Conservation (phyloP, 2,329 filamentous ascomycete species). For the Xylariaceae sp. region DNA sequence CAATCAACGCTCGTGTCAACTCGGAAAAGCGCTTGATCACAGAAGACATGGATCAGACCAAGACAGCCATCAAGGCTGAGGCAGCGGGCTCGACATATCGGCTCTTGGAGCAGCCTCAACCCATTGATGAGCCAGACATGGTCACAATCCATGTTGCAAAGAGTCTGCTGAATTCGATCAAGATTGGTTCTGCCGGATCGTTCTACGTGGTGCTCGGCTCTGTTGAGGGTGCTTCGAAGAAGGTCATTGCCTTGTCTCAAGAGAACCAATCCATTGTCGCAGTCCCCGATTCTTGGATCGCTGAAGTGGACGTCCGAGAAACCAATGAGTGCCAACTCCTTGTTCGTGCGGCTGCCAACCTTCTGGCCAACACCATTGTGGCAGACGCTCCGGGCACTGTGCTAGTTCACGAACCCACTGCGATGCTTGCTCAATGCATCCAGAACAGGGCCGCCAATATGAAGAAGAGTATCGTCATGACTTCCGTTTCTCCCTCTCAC, state of each 20-base stretch:
- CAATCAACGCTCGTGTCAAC: conserved; percentile 5
- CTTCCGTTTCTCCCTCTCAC: neutral
- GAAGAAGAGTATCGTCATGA: neutral
- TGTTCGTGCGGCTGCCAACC: conserved; percentile 4
- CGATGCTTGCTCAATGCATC: neutral
- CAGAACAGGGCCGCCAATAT: neutral
- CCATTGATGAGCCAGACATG: neutral
- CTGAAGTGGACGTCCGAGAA: conserved; percentile 5
- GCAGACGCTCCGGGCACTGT: conserved; percentile 4
- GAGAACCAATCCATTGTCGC: conserved; percentile 8
- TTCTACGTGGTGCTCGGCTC: conserved; percentile 6
- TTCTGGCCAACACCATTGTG: conserved; percentile 5
- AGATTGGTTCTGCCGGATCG: conserved; percentile 4
- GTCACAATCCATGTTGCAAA: conserved; percentile 6
- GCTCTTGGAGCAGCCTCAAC: neutral
- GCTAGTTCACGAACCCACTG: conserved; percentile 8
- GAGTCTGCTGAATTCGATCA: conserved; percentile 4
- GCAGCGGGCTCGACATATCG: neutral
- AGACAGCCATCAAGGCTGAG: neutral
- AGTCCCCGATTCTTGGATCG: conserved; percentile 4
- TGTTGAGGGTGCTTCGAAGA: conserved; percentile 2
- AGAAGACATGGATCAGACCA: conserved; percentile 2
- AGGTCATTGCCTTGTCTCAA: conserved; percentile 6
- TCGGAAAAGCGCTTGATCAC: conserved; percentile 5
- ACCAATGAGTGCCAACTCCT: conserved; percentile 6